A percentile compares a stretch with the other conserved stretches of the same genome.
These are phyloP conservation scores for Chrysoporthe puriensis DNA, from an alignment of 2,329 filamentous ascomycete genomes.

Conservation along the genomic window DNA sequence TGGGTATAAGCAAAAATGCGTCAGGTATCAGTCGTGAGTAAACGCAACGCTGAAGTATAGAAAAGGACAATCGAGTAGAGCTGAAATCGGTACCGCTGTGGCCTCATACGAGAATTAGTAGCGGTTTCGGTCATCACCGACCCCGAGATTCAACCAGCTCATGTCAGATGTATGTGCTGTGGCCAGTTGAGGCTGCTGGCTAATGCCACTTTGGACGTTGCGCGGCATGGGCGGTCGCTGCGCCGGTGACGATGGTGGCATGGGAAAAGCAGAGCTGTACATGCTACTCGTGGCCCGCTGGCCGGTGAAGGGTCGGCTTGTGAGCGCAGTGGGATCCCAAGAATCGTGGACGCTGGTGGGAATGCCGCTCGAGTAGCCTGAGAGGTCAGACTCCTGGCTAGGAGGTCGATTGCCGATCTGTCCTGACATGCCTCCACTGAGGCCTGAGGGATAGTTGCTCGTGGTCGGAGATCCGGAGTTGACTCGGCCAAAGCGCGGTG, in stretches of 20 bases:
- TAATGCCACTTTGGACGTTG: constrained; percentile 42
- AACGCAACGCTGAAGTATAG: constrained; percentile 11
- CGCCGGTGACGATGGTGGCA: constrained; percentile 40
- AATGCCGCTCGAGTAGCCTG: constrained; percentile 66
- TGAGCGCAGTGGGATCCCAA: constrained; percentile 53
- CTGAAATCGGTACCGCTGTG: not conserved
- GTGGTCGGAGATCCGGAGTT: constrained; percentile 72
- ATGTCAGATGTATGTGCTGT: constrained; percentile 65
- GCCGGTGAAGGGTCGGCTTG: constrained; percentile 52
- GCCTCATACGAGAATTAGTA: constrained; percentile 13
- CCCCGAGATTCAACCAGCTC: constrained; percentile 76
- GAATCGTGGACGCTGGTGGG: constrained; percentile 64
- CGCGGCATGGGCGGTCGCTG: constrained; percentile 36
- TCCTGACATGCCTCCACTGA: constrained; percentile 62
- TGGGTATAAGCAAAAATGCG: constrained; percentile 19
- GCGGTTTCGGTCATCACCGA: constrained; percentile 45
- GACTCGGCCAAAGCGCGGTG: constrained; percentile 67
- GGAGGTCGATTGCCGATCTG: constrained; percentile 60
- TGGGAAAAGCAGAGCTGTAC: constrained; percentile 50
- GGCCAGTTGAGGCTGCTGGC: constrained; percentile 54
- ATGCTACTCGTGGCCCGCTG: constrained; percentile 56
- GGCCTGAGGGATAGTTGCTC: constrained; percentile 57
- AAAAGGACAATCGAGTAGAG: constrained; percentile 2
- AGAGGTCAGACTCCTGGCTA: constrained; percentile 52
- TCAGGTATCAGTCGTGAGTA: constrained; percentile 23